phyloP scores from a whole-genome alignment of 2,329 filamentous ascomycete species.

The Botrytis galanthina region DNA sequence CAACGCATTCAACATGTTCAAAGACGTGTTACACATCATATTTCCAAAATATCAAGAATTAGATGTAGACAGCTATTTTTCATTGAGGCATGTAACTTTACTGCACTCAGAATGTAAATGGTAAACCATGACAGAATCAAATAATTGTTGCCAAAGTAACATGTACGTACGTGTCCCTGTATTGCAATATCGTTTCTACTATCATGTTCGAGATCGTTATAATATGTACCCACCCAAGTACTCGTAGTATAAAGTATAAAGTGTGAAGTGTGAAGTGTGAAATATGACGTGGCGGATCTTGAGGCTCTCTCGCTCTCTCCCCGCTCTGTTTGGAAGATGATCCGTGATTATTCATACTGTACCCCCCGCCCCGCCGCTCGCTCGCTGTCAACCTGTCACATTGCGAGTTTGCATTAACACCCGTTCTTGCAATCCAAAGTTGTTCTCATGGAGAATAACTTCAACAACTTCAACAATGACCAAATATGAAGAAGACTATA shows the following conservation, averaged over 20 bases:
- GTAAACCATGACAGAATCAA: not conserved
- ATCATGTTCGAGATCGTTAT: not conserved
- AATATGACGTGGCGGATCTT: not conserved
- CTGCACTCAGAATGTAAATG: not conserved
- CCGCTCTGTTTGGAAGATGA: not conserved
- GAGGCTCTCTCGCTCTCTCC: not conserved
- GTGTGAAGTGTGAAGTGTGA: not conserved
- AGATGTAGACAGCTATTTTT: not conserved
- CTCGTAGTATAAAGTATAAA: too few relatives aligned
- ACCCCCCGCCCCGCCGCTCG: not conserved
- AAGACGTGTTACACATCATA: not conserved
- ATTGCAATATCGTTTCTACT: not conserved
- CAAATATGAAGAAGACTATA: constrained; percentile 71
- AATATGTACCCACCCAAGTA: too few relatives aligned
- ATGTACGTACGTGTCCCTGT: not conserved
- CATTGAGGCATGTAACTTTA: not conserved
- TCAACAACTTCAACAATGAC: constrained; percentile 2
- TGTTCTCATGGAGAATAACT: not conserved
- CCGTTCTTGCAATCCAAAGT: not conserved
- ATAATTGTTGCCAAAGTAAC: not conserved
- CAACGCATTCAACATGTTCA: not conserved
- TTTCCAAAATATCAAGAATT: not conserved
- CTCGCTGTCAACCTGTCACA: not conserved
- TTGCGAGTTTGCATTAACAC: not conserved
- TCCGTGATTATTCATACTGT: not conserved